phyloP scores from a whole-genome alignment of 2,329 filamentous ascomycete genomes.

The Macrophomina tecta region DNA sequence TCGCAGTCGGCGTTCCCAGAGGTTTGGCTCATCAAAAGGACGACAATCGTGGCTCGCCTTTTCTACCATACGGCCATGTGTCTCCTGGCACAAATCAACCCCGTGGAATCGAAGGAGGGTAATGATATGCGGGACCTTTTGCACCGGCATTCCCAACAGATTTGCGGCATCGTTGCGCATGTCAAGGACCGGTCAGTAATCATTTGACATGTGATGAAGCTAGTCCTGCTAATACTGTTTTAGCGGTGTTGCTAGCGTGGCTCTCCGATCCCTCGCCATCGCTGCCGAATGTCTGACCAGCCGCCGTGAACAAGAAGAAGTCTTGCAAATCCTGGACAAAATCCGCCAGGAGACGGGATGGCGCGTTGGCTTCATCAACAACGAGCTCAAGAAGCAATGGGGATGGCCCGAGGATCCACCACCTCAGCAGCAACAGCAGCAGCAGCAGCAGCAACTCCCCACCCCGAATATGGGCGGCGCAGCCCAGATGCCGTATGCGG shows the following conservation, averaged over 20 bases:
- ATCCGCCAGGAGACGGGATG: conserved; percentile 80
- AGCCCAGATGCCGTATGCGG: conserved; percentile 18
- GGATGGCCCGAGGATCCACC: conserved; percentile 66
- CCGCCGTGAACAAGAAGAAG: conserved; percentile 78
- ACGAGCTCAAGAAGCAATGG: conserved; percentile 78
- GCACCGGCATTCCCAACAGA: conserved; percentile 77
- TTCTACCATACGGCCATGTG: conserved; percentile 90
- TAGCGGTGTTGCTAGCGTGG: conserved; percentile 76
- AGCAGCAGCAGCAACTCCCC: conserved; percentile 37
- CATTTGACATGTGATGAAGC: neutral
- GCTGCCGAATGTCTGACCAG: conserved; percentile 75
- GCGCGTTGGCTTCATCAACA: conserved; percentile 74
- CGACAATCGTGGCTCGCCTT: conserved; percentile 79
- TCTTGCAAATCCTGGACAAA: conserved; percentile 75
- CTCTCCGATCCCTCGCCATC: conserved; percentile 78
- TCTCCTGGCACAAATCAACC: conserved; percentile 80
- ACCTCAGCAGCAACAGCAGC: conserved; percentile 38
- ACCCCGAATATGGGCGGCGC: conserved; percentile 30
- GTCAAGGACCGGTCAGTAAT: conserved; percentile 70
- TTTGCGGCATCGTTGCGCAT: conserved; percentile 89
- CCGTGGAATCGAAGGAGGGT: conserved; percentile 65
- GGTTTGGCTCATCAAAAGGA: conserved; percentile 84
- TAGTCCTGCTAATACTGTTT: conserved; percentile 23
- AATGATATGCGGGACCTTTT: conserved; percentile 74
- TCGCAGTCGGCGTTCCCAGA: conserved; percentile 82